phyloP scores from a whole-genome alignment of 768 basidiomycete species.

The Auricularia heimuer region DNA sequence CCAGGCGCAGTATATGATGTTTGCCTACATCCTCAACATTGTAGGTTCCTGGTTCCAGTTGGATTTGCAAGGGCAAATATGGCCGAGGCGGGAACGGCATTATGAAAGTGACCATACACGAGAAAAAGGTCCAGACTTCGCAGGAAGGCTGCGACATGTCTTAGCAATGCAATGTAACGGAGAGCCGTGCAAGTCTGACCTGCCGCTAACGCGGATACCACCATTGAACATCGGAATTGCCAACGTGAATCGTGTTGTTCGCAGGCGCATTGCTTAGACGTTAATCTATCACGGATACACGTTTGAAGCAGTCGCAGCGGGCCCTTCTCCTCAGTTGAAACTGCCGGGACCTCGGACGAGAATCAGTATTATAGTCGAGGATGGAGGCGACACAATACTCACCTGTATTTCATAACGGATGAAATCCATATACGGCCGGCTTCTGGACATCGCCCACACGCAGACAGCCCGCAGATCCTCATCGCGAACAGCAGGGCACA shows the following conservation, averaged over 20 bases:
- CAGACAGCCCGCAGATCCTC: too few relatives aligned
- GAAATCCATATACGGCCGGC: too few relatives aligned
- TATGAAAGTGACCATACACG: slow-evolving; percentile 22
- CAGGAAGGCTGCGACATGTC: slow-evolving; percentile 30
- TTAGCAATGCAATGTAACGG: neutral
- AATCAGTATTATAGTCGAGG: fast-evolving
- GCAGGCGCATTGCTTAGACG: slow-evolving; percentile 16
- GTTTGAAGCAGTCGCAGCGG: too few relatives aligned
- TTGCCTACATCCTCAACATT: slow-evolving; percentile 42
- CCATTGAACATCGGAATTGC: slow-evolving; percentile 30
- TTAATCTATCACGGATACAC: too few relatives aligned
- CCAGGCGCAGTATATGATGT: too few relatives aligned
- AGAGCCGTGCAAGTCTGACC: slow-evolving; percentile 25
- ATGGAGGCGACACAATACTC: too few relatives aligned
- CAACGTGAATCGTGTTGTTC: slow-evolving; percentile 46
- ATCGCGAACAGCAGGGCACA: too few relatives aligned
- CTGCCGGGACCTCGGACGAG: too few relatives aligned
- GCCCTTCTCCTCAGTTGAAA: too few relatives aligned
- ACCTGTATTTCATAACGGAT: too few relatives aligned
- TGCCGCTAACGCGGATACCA: slow-evolving; percentile 45
- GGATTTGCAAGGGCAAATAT: slow-evolving; percentile 41
- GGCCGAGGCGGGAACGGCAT: slow-evolving; percentile 32
- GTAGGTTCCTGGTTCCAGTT: slow-evolving; percentile 32
- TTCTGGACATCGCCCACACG: too few relatives aligned
- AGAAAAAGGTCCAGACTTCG: slow-evolving; percentile 21